Base-by-base conservation (phyloP, 2,329 filamentous ascomycete genomes). In the Madurella fahalii region DNA sequence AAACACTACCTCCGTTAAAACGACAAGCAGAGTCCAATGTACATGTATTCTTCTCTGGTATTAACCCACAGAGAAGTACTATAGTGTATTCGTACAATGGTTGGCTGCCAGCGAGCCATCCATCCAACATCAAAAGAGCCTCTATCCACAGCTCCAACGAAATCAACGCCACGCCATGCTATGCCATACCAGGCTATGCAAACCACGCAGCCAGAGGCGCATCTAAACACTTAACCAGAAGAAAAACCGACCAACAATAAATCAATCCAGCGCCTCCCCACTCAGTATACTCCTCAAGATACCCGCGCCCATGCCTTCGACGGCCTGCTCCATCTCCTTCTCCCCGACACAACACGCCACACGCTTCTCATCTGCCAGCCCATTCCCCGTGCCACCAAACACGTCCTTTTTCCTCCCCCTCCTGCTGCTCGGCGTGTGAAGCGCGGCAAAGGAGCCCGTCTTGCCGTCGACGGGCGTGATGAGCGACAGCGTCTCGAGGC, bases 401-500 rank as follows among this genome's bases (percentile, higher is more conserved):
- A 71, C 74, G 18, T 75, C 71, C 62, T 81, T 81, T 62, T 74
- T 71, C 60, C 80, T 81, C 61, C 83, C 80, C 51, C 83, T 83
- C 65, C 86, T 87, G 61, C 86, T 88, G 1, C 17, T 39, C 2
- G 20, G 30, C 13, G 89, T 58, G 85, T 83, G 42, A 25, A 53
- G 47, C 11, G 47, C 53, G 42, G 81, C 72, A 66, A 88, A 85
- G 60, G 80, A 89, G 44, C 83, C 88, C 47, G 76, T 86, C 75
- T 81, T 90, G 63, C 75, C 89, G 74, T 80, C 90, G 67, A 74
- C 89, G 65, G 72, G 86, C 71, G 69, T 86, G 5, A 96, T 79
- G 18, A 97, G 75, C 1, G 90, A 92, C 45, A 96, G 74, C 0
- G 92, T 94, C 74, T 99, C 94, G 50, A 99, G 73, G 63, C 90